Conservation (phyloP, 2,329 filamentous ascomycete genomes). For the Cryoendolithus antarcticus region DNA sequence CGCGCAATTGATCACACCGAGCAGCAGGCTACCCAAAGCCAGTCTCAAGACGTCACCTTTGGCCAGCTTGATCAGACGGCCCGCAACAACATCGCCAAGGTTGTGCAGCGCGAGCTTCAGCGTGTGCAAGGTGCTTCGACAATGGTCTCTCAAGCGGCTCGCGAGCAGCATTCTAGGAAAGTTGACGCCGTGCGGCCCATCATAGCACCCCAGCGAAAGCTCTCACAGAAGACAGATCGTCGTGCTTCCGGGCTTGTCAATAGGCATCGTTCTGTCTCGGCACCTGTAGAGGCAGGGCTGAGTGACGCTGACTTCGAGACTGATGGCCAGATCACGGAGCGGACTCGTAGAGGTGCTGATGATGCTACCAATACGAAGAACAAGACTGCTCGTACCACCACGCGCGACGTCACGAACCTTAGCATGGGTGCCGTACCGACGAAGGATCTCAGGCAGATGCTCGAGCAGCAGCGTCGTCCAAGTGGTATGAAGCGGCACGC, state of each 20-base stretch:
- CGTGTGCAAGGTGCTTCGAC: constrained; percentile 2
- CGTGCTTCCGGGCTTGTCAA: neutral
- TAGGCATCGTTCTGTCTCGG: constrained; percentile 8
- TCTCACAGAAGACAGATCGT: neutral
- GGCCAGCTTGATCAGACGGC: constrained; percentile 4
- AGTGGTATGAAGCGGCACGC: constrained; percentile 17
- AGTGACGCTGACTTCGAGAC: constrained; percentile 14
- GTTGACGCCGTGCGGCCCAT: neutral
- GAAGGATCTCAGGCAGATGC: constrained; percentile 38
- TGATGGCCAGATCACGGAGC: constrained; percentile 9
- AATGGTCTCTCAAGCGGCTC: constrained; percentile 1
- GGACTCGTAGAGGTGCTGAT: constrained; percentile 6
- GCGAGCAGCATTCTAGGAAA: neutral
- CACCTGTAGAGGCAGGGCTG: constrained; percentile 9
- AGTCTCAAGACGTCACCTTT: constrained; percentile 4
- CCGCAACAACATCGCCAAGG: constrained; percentile 5
- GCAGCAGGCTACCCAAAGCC: constrained; percentile 1
- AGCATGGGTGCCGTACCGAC: constrained; percentile 31
- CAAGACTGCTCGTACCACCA: constrained; percentile 9
- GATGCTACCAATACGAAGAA: constrained; percentile 3
- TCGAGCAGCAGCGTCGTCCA: constrained; percentile 43
- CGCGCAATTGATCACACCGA: neutral
- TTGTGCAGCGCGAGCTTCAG: constrained; percentile 5
- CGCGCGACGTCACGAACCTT: constrained; percentile 38
- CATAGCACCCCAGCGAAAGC: neutral